phyloP scores from a whole-genome alignment of 495 filamentous ascomycete species.

The Trichoderma gamsii region DNA sequence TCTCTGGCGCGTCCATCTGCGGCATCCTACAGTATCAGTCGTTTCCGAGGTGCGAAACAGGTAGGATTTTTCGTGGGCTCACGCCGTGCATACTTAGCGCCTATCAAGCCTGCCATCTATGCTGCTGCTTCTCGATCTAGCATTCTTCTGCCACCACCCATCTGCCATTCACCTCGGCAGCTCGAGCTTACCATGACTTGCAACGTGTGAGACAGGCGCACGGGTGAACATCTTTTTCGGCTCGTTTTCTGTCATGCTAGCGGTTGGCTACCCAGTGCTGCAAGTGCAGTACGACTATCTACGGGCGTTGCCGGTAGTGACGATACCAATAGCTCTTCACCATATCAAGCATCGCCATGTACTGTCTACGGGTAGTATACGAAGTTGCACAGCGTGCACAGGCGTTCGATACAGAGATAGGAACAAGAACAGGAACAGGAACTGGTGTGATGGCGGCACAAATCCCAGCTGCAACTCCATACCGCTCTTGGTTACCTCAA shows the following conservation, averaged over 20 bases:
- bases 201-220: background rate
- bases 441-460: background rate
- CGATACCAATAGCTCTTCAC: background rate
- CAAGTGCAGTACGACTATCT: background rate
- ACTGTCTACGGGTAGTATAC: too few relatives aligned
- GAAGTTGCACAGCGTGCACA: too few relatives aligned
- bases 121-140: background rate
- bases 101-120: background rate
- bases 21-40: background rate
- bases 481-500: background rate
- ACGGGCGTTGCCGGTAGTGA: background rate
- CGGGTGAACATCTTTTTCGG: background rate
- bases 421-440: background rate
- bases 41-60: background rate
- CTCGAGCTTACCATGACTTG: background rate
- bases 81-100: background rate
- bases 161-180: background rate
- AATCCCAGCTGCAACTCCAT: slow-evolving; percentile 3
- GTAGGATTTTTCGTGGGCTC: too few relatives aligned
- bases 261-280: background rate
- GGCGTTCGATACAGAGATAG: background rate
- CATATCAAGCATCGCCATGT: background rate
- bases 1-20: background rate
- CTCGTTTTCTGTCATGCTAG: background rate
- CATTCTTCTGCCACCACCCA: background rate